A percentile compares a stretch with the other conserved stretches of the same genome.
Conservation (phyloP, 2,329 filamentous ascomycete species). For the Botrytis pseudocinerea region DNA sequence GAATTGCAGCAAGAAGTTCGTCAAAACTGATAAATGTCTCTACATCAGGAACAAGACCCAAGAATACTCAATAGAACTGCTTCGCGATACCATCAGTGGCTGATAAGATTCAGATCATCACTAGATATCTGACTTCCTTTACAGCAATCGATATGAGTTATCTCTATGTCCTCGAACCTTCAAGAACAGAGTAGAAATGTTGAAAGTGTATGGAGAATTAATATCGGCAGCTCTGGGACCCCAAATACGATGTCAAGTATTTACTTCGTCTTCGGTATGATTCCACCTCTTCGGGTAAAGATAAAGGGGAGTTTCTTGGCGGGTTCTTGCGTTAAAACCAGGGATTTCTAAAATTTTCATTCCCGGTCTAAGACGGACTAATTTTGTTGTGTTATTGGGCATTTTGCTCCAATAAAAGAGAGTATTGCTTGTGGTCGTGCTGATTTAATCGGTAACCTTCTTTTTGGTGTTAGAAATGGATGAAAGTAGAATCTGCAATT, state of each 20-base stretch:
- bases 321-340: constrained; percentile 37
- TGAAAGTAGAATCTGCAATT: constrained; percentile 14
- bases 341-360: constrained; percentile 27
- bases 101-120: neutral
- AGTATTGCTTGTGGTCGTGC: constrained; percentile 20
- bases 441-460: constrained; percentile 26
- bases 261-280: constrained; percentile 42
- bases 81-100: neutral
- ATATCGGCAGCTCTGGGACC: constrained; percentile 60
- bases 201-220: constrained; percentile 36
- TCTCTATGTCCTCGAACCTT: neutral
- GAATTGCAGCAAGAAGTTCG: neutral
- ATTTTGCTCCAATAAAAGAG: constrained; percentile 26
- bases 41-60: neutral
- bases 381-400: constrained; percentile 5
- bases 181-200: neutral
- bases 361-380: constrained; percentile 7
- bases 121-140: too few relatives aligned
- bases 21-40: neutral
- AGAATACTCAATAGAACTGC: neutral
- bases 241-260: constrained; percentile 44
- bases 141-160: neutral
- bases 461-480: constrained; percentile 27
- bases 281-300: constrained; percentile 42
- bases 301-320: constrained; percentile 28